Conservation (phyloP, 2,329 filamentous ascomycete genomes). For the Trichoderma harzianum region DNA sequence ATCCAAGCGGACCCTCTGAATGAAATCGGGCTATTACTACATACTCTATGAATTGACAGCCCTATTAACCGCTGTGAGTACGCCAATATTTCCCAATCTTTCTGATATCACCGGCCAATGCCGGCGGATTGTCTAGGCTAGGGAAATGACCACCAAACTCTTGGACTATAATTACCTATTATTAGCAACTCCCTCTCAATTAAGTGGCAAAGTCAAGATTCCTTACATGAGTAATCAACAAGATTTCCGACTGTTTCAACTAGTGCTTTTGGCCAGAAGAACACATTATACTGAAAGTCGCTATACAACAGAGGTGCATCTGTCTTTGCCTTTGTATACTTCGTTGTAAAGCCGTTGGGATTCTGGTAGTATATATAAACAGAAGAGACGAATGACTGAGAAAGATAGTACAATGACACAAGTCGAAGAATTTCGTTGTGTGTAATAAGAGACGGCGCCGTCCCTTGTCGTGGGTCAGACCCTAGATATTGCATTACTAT, state of each 20-base stretch:
- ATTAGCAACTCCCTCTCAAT: neutral
- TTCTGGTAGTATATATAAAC: neutral
- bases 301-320: neutral
- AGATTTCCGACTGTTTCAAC: neutral
- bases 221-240: neutral
- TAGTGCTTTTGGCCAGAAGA: neutral
- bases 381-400: neutral
- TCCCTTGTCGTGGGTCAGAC: neutral
- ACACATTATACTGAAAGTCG: neutral
- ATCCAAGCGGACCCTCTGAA: neutral
- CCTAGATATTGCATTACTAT: neutral
- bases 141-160: neutral
- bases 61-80: neutral
- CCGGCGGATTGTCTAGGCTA: neutral
- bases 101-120: neutral
- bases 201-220: neutral
- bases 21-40: rapidly evolving
- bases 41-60: neutral
- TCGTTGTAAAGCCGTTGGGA: neutral
- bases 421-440: neutral
- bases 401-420: neutral
- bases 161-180: neutral
- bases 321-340: neutral
- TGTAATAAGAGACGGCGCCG: neutral
- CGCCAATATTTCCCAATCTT: neutral